A percentile compares a stretch with the other conserved stretches of the same genome.
phyloP scores from a whole-genome alignment of 2,329 filamentous ascomycete species.

The Phoma sp. region DNA sequence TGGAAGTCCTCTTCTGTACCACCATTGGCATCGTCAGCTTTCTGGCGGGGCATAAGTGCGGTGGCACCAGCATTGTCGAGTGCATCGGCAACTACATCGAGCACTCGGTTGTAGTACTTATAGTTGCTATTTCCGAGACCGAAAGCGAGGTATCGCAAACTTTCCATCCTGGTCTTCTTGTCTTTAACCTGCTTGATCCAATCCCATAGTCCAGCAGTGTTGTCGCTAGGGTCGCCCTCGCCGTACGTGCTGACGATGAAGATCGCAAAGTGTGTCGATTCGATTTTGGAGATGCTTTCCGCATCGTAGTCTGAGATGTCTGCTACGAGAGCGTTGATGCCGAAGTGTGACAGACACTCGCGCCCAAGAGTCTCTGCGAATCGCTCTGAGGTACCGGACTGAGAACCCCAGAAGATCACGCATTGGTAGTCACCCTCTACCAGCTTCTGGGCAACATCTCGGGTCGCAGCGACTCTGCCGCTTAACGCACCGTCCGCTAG shows the following conservation, averaged over 20 bases:
- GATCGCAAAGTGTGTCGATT: slow-evolving; percentile 37
- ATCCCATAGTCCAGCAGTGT: slow-evolving; percentile 44
- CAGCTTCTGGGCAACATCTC: slow-evolving; percentile 56
- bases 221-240: slow-evolving; percentile 51
- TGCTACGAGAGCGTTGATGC: slow-evolving; percentile 50
- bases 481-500: slow-evolving; percentile 41
- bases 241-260: slow-evolving; percentile 50
- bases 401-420: slow-evolving; percentile 58
- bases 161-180: slow-evolving; percentile 25
- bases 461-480: slow-evolving; percentile 38
- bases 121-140: slow-evolving; percentile 57
- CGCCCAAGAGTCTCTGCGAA: slow-evolving; percentile 51
- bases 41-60: slow-evolving; percentile 41
- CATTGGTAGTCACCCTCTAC: slow-evolving; percentile 43
- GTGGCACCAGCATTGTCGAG: slow-evolving; percentile 45
- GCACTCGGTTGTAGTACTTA: slow-evolving; percentile 55
- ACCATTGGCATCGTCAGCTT: slow-evolving; percentile 52
- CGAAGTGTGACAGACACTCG: slow-evolving; percentile 51
- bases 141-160: slow-evolving; percentile 51
- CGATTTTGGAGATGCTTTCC: slow-evolving; percentile 45
- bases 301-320: slow-evolving; percentile 58
- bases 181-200: slow-evolving; percentile 42
- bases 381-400: slow-evolving; percentile 56
- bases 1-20: slow-evolving; percentile 54
- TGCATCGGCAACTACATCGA: slow-evolving; percentile 44